Evolutionary conservation across 176 grass and related monocot species (phyloP), one percentile per base, ranked within the genome.

Genomic region (Musa acuminata): DNA sequence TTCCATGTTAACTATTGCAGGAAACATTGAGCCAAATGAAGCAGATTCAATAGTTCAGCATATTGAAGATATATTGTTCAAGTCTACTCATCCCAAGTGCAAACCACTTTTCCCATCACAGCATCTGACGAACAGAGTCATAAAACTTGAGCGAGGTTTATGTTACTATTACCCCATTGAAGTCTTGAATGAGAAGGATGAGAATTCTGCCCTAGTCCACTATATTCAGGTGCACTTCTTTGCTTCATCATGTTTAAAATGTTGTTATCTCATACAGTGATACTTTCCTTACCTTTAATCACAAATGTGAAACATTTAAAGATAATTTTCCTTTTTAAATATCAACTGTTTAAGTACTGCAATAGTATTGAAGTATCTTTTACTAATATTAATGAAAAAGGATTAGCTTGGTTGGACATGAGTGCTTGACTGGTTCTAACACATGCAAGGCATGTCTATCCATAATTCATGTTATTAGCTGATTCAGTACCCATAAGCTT

Each of bases 61-160:
- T 83, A 71, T 90, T 43, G 93, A 97, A 83, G 87, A 80, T 49
- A 59, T 64, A 77, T 85, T 97, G 55, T 93, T 97, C 67, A 90
- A 85, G 71, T 68, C 68, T 64, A 78, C 85, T 8, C 55, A 51
- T 51, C 69, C 83, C 64, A 72, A 67, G 66, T 92, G 85, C 82
- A 93, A 90, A 81, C 72, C 85, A 59, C 78, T 97, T 52, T 87
- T 89, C 71, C 83, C 82, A 64, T 97, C 93, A 75, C 87, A 97
- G 51, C 87, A 93, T 92, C 79, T 88, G 62, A 77, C 93, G 64
- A 93, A 90, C 53, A 82, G 93, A 82, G 88, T 97, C 83, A 85
- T 97, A 71, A 93, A 93, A 67, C 93, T 97, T 87, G 83, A 97
- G 84, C 87, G 79, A 69, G 87, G 94, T 87, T 85, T 93, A 75